These are phyloP conservation scores for Pyrenophora teres DNA, from an alignment of 2,329 filamentous ascomycete genomes.

Conservation along the genomic window DNA sequence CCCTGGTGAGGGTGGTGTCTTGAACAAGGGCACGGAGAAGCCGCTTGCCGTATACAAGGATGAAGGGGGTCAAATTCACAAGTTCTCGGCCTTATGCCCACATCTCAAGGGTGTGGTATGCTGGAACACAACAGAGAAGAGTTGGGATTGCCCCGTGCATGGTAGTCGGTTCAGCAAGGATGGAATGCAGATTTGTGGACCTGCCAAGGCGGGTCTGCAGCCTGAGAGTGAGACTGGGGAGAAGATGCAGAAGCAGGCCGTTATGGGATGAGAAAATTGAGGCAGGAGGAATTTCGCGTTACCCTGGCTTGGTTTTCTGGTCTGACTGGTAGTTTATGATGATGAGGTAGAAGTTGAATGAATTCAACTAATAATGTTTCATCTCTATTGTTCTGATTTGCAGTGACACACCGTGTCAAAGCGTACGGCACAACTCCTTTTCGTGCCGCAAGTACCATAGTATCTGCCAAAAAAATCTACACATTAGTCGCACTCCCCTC, in stretches of 20 bases:
- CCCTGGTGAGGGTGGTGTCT: slow-evolving; percentile 56
- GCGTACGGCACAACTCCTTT: too few relatives aligned
- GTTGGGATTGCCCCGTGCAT: slow-evolving; percentile 58
- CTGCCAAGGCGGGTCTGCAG: slow-evolving; percentile 45
- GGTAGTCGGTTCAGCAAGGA: slow-evolving; percentile 52
- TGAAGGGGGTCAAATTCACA: slow-evolving; percentile 56
- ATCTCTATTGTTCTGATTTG: too few relatives aligned
- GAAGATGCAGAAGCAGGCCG: slow-evolving; percentile 25
- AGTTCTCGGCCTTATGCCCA: slow-evolving; percentile 61
- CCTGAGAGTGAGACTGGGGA: slow-evolving; percentile 38
- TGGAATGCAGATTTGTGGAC: slow-evolving; percentile 50
- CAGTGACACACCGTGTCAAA: too few relatives aligned
- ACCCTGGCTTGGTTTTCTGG: too few relatives aligned
- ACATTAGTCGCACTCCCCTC: too few relatives aligned
- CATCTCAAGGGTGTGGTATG: slow-evolving; percentile 62
- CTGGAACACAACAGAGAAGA: slow-evolving; percentile 55
- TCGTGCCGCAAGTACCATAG: not conserved
- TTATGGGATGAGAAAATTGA: not conserved
- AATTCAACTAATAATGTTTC: too few relatives aligned
- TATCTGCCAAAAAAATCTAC: too few relatives aligned
- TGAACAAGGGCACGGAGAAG: slow-evolving; percentile 55
- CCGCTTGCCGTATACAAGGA: slow-evolving; percentile 63
- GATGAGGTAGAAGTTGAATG: too few relatives aligned
- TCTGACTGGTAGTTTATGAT: too few relatives aligned
- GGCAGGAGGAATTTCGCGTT: too few relatives aligned